Evolutionary conservation across 192 early-diverging fungal species (phyloP).

Genomic region (Lobosporangium transversale): DNA sequence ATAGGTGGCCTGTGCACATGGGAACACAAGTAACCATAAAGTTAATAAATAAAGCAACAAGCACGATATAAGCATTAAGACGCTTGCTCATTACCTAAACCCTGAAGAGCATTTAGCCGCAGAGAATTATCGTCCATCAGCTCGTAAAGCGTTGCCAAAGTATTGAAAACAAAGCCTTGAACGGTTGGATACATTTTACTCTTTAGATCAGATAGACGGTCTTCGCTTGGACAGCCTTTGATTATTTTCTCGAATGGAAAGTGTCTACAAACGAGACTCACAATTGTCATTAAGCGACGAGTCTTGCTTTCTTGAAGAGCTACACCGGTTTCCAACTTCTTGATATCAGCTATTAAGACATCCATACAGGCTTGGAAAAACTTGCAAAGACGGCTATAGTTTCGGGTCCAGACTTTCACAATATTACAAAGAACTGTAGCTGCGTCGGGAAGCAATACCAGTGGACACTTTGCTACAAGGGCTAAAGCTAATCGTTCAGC

Average conservation of each 20-base stretch:
- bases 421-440: slow-evolving; percentile 74
- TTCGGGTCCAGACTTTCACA: slow-evolving; percentile 73
- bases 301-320: slow-evolving; percentile 59
- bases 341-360: slow-evolving; percentile 43
- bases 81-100: slow-evolving; percentile 53
- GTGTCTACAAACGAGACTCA: slow-evolving; percentile 75
- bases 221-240: slow-evolving; percentile 9
- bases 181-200: slow-evolving; percentile 10
- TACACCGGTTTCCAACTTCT: slow-evolving; percentile 63
- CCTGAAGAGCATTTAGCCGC: slow-evolving; percentile 65
- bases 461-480: slow-evolving; percentile 33
- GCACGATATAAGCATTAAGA: too few species aligned
- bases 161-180: slow-evolving; percentile 22
- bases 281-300: slow-evolving; percentile 74
- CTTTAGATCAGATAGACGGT: slow-evolving; percentile 49
- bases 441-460: slow-evolving; percentile 36
- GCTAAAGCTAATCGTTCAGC: slow-evolving; percentile 17
- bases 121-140: slow-evolving; percentile 51
- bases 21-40: too few species aligned
- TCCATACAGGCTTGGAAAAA: slow-evolving; percentile 35
- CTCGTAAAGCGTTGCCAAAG: slow-evolving; percentile 3
- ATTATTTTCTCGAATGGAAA: slow-evolving; percentile 76
- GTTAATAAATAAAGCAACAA: too few species aligned
- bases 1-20: slow-evolving; percentile 78
- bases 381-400: slow-evolving; percentile 54